Base-by-base conservation (phyloP, 2,329 filamentous ascomycete species). In the Pestalotiopsis sp. region DNA sequence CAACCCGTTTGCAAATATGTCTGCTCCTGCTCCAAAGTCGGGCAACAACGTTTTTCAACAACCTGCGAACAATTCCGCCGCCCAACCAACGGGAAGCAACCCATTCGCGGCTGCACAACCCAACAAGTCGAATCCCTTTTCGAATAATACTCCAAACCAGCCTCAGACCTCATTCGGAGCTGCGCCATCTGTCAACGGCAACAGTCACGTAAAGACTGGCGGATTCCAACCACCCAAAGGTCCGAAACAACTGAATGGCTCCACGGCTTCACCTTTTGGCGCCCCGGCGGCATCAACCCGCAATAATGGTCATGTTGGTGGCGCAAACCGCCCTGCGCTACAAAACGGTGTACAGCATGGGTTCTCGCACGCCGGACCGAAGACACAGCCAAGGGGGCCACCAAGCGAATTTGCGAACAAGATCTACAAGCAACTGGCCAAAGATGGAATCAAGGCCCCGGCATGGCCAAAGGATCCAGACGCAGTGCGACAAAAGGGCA, bases 391-490 rank as follows among this genome's bases (percentile, higher is more conserved):
- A 14, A 66, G 13, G 20, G 31, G 49, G 7, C 36, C 41, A 23
- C 64, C 52, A 31, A 66, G 71, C 64, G 74, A 74, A 41, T 72
- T 80, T 23, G 85, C 87, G 11, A 82, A 79, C 66, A 85, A 82
- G 68, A 87, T 91, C 38, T 81, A 84, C 69, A 79, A 82, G 9
- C 85, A 86, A 69, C 79, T 91, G 2, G 80, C 81, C n/a, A 85
- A 83, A 71, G 87, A 90, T 74, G 82, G 82, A 36, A 85, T 91
- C 64, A 78, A 75, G 36, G 84, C 87, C 13, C 88, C 88, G 3
- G 74, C 77, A 74, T 90, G 88, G 88, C 88, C 87, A 0, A 77
- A 80, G 2, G 82, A 89, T 39, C 85, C 86, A 1, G 87, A 87
- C 31, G 84, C 87, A 66, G 83, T 85, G 9, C 78, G 79, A 25